These are phyloP conservation scores for Kuraishia capsulata DNA, from an alignment of 805 yeast species.

Conservation along the genomic window DNA sequence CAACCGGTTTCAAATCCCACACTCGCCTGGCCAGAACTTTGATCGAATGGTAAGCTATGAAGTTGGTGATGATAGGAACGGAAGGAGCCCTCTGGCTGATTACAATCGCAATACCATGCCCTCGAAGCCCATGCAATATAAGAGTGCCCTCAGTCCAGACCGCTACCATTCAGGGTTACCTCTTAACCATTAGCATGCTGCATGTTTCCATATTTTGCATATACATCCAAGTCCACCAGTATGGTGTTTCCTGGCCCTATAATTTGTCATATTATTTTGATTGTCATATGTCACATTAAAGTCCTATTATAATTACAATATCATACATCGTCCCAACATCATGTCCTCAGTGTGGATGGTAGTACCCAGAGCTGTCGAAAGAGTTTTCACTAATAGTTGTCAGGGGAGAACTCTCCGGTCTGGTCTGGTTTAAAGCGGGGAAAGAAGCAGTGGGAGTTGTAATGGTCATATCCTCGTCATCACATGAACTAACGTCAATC, in stretches of 20 bases:
- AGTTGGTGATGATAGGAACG: neutral
- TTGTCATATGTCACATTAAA: too few species aligned
- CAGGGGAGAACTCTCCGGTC: neutral
- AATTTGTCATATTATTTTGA: too few species aligned
- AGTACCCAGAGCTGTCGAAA: neutral
- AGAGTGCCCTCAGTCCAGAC: neutral
- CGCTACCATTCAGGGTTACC: neutral
- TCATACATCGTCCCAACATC: too few species aligned
- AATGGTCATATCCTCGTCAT: neutral
- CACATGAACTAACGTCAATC: neutral
- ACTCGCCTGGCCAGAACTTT: neutral
- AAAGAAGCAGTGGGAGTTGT: neutral
- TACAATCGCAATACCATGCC: neutral
- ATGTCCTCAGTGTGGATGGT: too few species aligned
- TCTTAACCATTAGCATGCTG: neutral
- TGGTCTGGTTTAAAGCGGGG: neutral
- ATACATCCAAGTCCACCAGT: neutral
- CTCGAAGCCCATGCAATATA: neutral
- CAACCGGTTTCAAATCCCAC: neutral
- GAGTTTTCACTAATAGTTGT: neutral
- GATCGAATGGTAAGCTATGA: neutral
- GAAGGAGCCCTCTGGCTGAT: neutral
- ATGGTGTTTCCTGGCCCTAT: too few species aligned
- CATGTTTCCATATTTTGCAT: neutral
- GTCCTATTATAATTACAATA: too few species aligned